Conservation (phyloP, 345 rosid species). For the Hibiscus trionum region DNA sequence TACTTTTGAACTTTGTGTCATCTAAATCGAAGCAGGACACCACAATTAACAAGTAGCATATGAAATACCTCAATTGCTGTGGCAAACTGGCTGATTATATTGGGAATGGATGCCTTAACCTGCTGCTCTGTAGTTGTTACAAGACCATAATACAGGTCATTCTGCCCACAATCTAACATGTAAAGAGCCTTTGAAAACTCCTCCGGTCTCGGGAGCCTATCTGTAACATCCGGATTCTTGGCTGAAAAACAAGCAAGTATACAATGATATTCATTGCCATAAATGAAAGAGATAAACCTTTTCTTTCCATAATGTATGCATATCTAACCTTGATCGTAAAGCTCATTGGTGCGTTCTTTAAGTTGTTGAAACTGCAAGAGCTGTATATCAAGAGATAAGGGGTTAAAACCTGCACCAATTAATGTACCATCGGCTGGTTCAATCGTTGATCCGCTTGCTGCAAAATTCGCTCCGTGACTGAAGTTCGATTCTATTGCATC, state of each 20-base stretch:
- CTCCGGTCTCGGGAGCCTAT: conserved; percentile 11
- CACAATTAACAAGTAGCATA: not conserved
- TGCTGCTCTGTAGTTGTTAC: not conserved
- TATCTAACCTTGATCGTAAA: conserved; percentile 16
- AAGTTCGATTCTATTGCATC: conserved; percentile 22
- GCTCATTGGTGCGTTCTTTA: conserved; percentile 16
- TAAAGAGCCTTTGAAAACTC: conserved; percentile 16
- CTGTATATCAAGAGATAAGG: conserved; percentile 22
- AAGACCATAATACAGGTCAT: conserved; percentile 6
- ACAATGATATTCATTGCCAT: not conserved
- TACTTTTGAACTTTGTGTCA: not conserved
- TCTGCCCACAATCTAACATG: conserved; percentile 6
- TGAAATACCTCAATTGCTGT: not conserved
- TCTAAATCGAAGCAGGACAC: not conserved
- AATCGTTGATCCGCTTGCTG: conserved; percentile 18
- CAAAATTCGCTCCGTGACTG: conserved; percentile 26
- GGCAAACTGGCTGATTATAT: not conserved
- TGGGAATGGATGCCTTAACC: not conserved
- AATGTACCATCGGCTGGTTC: conserved; percentile 3
- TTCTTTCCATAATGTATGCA: not conserved
- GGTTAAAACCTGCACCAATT: conserved; percentile 11
- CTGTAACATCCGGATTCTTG: not conserved
- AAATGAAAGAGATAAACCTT: not conserved
- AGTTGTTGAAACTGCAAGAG: conserved; percentile 21
- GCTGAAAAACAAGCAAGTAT: not conserved